A percentile compares a stretch with the other conserved stretches of the same genome.
Conservation (phyloP, 2,329 filamentous ascomycete genomes). For the Colletotrichum lindemuthianum region DNA sequence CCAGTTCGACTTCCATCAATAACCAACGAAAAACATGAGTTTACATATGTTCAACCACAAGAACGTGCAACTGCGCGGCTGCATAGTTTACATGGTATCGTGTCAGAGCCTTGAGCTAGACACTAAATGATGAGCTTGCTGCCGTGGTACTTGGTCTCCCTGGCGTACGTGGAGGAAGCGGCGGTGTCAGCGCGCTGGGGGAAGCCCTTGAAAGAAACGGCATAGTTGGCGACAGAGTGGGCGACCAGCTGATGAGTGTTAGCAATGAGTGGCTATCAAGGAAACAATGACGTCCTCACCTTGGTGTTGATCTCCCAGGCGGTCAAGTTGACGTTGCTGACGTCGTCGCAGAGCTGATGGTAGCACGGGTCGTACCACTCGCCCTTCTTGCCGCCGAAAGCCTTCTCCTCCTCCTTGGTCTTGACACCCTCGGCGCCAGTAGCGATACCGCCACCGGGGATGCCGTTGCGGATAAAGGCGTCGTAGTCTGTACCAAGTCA, state of each 20-base stretch:
- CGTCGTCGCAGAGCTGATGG: slow-evolving; percentile 70
- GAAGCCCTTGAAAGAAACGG: slow-evolving; percentile 72
- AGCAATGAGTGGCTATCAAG: background rate
- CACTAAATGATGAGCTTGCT: slow-evolving; percentile 57
- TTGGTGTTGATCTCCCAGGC: slow-evolving; percentile 71
- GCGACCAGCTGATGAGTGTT: slow-evolving; percentile 67
- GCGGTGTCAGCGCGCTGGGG: slow-evolving; percentile 59
- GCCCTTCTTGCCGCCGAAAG: slow-evolving; percentile 78
- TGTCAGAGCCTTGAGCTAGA: no score
- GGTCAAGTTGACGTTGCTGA: slow-evolving; percentile 66
- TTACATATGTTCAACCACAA: background rate
- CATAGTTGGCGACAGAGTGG: slow-evolving; percentile 77
- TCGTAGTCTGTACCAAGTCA: slow-evolving; percentile 68
- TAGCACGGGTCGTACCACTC: slow-evolving; percentile 69
- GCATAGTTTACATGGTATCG: no score
- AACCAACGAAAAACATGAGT: background rate
- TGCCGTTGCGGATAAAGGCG: slow-evolving; percentile 77
- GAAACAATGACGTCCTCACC: slow-evolving; percentile 47
- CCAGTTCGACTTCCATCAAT: no score
- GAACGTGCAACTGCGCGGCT: no score
- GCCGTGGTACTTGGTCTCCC: slow-evolving; percentile 60
- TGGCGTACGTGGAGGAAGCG: slow-evolving; percentile 43
- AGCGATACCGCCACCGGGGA: slow-evolving; percentile 79
- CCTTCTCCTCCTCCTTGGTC: slow-evolving; percentile 69
- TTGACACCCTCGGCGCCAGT: slow-evolving; percentile 83